phyloP scores from a whole-genome alignment of 495 filamentous ascomycete species.

The Corynascus novoguineensis region DNA sequence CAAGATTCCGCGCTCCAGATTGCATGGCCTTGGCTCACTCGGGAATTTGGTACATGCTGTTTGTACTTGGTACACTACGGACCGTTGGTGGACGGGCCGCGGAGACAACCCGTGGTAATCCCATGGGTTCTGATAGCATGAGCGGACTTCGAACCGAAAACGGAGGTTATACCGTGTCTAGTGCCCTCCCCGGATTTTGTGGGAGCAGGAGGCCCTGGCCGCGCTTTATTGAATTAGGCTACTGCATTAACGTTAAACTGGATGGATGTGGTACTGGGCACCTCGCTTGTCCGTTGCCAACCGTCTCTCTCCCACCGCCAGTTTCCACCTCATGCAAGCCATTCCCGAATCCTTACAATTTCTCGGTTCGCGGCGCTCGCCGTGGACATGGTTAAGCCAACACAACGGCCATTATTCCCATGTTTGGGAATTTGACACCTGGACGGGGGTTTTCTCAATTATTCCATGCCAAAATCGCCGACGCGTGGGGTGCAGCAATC shows the following conservation, averaged over 20 bases:
- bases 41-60: slow-evolving; percentile 19
- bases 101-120: slow-evolving; percentile 23
- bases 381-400: slow-evolving; percentile 3
- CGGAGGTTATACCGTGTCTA: slow-evolving; percentile 20
- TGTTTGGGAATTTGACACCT: slow-evolving; percentile 5
- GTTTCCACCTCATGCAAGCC: slow-evolving; percentile 11
- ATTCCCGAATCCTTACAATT: slow-evolving; percentile 1
- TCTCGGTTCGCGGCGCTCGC: slow-evolving; percentile 11
- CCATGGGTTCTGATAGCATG: slow-evolving; percentile 23
- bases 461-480: neutral
- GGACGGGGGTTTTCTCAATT: neutral
- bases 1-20: slow-evolving; percentile 1
- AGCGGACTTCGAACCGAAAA: slow-evolving; percentile 20
- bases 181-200: slow-evolving; percentile 25
- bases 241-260: slow-evolving; percentile 4
- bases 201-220: slow-evolving; percentile 9
- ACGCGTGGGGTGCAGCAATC: neutral
- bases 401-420: neutral
- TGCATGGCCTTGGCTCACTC: slow-evolving; percentile 4
- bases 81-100: slow-evolving; percentile 32
- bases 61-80: too few relatives aligned
- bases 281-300: slow-evolving; percentile 4
- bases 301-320: slow-evolving; percentile 11
- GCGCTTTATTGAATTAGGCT: slow-evolving; percentile 11
- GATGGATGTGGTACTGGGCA: slow-evolving; percentile 9